phyloP scores from a whole-genome alignment of 2,329 filamentous ascomycete genomes.

The Exophiala viscosa region DNA sequence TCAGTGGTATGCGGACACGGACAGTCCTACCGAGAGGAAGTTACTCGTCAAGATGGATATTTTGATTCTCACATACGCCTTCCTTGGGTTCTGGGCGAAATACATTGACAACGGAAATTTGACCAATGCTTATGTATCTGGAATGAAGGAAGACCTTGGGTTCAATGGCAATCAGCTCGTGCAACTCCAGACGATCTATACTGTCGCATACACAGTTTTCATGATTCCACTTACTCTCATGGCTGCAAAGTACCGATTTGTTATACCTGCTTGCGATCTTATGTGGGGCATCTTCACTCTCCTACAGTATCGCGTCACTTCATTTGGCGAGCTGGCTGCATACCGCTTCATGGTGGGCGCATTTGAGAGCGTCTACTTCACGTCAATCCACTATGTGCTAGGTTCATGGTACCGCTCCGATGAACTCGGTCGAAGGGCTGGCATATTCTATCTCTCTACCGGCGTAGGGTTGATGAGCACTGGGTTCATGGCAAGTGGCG shows the following conservation, averaged over 20 bases:
- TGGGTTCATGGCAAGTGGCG: background rate
- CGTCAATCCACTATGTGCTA: constrained; percentile 37
- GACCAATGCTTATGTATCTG: constrained; percentile 36
- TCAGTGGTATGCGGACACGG: constrained; percentile 48
- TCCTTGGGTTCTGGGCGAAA: constrained; percentile 34
- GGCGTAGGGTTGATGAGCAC: background rate
- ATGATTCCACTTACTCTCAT: constrained; percentile 53
- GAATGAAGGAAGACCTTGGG: constrained; percentile 50
- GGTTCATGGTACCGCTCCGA: constrained; percentile 29
- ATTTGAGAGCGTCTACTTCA: constrained; percentile 7
- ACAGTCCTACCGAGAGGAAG: constrained; percentile 45
- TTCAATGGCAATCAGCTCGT: constrained; percentile 51
- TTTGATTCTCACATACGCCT: constrained; percentile 45
- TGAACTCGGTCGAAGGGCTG: constrained; percentile 43
- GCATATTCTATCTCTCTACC: constrained; percentile 36
- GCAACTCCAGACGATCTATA: constrained; percentile 49
- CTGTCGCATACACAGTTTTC: constrained; percentile 50
- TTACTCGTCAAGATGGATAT: constrained; percentile 49
- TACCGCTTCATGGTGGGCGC: constrained; percentile 14
- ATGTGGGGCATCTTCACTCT: constrained; percentile 56
- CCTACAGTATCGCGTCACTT: constrained; percentile 47
- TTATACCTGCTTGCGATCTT: constrained; percentile 42
- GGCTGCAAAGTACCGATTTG: constrained; percentile 7
- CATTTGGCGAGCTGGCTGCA: constrained; percentile 30
- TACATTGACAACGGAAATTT: constrained; percentile 21